Evolutionary conservation across 2,329 filamentous ascomycete genomes (phyloP).

Genomic region (Botrytis sinoallii): DNA sequence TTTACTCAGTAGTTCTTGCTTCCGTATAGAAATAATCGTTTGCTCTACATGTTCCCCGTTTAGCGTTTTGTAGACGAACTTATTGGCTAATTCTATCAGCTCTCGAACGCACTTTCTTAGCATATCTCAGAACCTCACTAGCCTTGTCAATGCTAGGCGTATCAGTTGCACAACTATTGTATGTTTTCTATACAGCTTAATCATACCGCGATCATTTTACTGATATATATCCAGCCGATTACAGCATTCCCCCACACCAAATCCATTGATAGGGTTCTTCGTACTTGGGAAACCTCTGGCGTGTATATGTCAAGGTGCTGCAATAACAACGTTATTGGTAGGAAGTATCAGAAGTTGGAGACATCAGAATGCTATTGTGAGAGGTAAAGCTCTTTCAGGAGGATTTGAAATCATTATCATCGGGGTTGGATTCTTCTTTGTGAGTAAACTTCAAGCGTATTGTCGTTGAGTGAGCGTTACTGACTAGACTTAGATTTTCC

Average conservation of each 20-base stretch:
- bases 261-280: constrained; percentile 53
- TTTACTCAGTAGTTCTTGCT: constrained; percentile 1
- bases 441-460: constrained; percentile 40
- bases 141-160: constrained; percentile 66
- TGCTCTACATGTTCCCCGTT: neutral
- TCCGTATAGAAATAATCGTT: neutral
- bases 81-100: constrained; percentile 46
- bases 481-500: constrained; percentile 28
- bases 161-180: constrained; percentile 64
- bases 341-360: constrained; percentile 59
- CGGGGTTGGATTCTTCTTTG: constrained; percentile 45
- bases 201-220: constrained; percentile 16
- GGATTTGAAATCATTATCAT: constrained; percentile 57
- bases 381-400: constrained; percentile 55
- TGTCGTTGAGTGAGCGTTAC: neutral
- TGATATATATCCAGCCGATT: constrained; percentile 47
- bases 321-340: constrained; percentile 45
- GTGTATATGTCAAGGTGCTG: constrained; percentile 42
- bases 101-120: constrained; percentile 71
- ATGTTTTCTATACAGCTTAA: constrained; percentile 18
- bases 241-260: constrained; percentile 38
- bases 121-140: constrained; percentile 68
- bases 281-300: constrained; percentile 58
- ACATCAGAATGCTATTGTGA: constrained; percentile 56
- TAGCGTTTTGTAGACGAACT: neutral